These are phyloP conservation scores for Grosmannia huntii DNA, from an alignment of 2,329 filamentous ascomycete genomes.

Conservation along the genomic window DNA sequence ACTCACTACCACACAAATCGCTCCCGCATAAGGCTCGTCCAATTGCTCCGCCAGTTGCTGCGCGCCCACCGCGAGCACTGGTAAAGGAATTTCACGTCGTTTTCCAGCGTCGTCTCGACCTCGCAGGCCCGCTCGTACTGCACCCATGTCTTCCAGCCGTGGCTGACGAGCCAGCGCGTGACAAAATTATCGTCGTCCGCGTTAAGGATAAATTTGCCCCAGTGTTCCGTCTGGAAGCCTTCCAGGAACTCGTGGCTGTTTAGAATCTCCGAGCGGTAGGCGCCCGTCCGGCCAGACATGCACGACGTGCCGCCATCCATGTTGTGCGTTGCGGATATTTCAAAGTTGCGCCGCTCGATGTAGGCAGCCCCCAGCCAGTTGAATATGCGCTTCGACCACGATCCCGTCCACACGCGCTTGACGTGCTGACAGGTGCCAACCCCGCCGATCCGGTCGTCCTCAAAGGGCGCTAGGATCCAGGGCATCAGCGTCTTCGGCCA, in stretches of 20 bases:
- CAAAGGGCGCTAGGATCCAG: constrained; percentile 89
- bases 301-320: constrained; percentile 94
- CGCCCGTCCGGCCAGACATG: constrained; percentile 87
- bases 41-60: constrained; percentile 96
- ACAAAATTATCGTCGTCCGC: constrained; percentile 98
- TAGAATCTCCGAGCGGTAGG: constrained; percentile 80
- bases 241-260: constrained; percentile 75
- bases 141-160: constrained; percentile 88
- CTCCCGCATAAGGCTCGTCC: constrained; percentile 78
- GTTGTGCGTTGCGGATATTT: constrained; percentile 90
- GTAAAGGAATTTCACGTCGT: constrained; percentile 76
- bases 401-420: constrained; percentile 50
- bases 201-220: constrained; percentile 80
- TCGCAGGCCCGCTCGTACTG: constrained; percentile 88
- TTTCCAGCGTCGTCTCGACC: constrained; percentile 85
- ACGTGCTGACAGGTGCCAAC: constrained; percentile 88
- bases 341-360: constrained; percentile 88
- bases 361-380: constrained; percentile 88
- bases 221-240: constrained; percentile 83
- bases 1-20: constrained; percentile 79
- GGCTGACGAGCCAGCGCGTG: constrained; percentile 85
- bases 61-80: constrained; percentile 92
- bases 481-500: constrained; percentile 78
- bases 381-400: constrained; percentile 53
- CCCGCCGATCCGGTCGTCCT: constrained; percentile 70